Evolutionary conservation across 768 basidiomycete species (phyloP).

Genomic region (Termitomyces sp.): DNA sequence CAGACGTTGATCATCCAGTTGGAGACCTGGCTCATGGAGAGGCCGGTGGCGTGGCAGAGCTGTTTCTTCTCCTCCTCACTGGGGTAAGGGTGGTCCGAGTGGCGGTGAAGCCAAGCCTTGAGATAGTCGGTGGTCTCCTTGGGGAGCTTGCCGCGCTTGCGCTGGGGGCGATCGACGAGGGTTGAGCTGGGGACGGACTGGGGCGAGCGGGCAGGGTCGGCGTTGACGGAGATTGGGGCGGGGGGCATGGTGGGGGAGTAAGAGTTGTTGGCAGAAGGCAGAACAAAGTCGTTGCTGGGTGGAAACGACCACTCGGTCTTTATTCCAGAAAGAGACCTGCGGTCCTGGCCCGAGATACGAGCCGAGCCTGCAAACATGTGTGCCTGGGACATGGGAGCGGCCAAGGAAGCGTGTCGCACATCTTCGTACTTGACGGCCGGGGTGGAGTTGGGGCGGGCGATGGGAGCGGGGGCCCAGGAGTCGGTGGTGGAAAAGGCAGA

Average conservation of each 20-base stretch:
- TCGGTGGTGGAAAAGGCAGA: constrained; percentile 38
- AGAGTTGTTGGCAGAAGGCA: constrained; percentile 31
- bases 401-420: constrained; percentile 65
- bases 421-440: constrained; percentile 68
- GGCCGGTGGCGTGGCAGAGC: constrained; percentile 77
- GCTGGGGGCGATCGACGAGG: constrained; percentile 70
- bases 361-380: constrained; percentile 63
- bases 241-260: constrained; percentile 43
- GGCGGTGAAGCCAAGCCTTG: constrained; percentile 84
- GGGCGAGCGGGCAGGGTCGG: constrained; percentile 50
- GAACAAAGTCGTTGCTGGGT: constrained; percentile 52
- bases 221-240: constrained; percentile 34
- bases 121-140: constrained; percentile 89
- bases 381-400: constrained; percentile 50
- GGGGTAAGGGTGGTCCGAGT: constrained; percentile 87
- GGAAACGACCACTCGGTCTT: constrained; percentile 73
- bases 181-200: constrained; percentile 47
- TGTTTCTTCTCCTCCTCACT: constrained; percentile 90
- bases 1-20: constrained; percentile 90
- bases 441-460: constrained; percentile 66
- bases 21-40: constrained; percentile 86
- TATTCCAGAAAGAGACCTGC: constrained; percentile 50
- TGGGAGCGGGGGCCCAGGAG: constrained; percentile 46
- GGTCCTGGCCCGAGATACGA: constrained; percentile 71
- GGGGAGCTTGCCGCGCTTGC: constrained; percentile 83